phyloP scores from a whole-genome alignment of 1,139 yeast genomes.

The Lizanozyma gosingica region DNA sequence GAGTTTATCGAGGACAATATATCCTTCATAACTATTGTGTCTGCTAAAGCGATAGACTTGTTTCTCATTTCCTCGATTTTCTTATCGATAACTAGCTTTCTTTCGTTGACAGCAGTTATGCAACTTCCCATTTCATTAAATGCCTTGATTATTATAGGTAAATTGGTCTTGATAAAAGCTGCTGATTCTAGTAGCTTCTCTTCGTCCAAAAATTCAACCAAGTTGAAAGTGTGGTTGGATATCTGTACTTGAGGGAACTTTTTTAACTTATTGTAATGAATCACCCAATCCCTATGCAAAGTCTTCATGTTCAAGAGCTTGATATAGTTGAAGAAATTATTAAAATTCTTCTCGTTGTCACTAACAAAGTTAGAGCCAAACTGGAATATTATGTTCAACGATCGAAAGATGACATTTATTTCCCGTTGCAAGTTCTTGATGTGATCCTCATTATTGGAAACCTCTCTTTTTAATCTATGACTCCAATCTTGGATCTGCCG shows the following conservation, averaged over 20 bases:
- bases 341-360: conserved; percentile 45
- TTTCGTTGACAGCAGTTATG: conserved; percentile 18
- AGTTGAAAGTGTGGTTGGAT: conserved; percentile 4
- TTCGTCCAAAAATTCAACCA: conserved; percentile 18
- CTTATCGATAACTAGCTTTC: conserved; percentile 21
- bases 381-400: conserved; percentile 49
- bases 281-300: conserved; percentile 40
- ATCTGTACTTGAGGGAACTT: conserved; percentile 24
- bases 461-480: conserved; percentile 10
- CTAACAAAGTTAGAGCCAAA: conserved; percentile 45
- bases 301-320: conserved; percentile 39
- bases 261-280: conserved; percentile 29
- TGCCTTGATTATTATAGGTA: conserved; percentile 25
- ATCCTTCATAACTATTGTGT: conserved; percentile 8
- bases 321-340: conserved; percentile 39
- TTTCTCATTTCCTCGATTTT: conserved; percentile 25
- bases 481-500: conserved; percentile 20
- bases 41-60: conserved; percentile 26
- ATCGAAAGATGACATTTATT: conserved; percentile 37
- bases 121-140: conserved; percentile 32
- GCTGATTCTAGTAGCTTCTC: conserved; percentile 19
- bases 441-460: conserved; percentile 11
- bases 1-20: conserved; percentile 3
- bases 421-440: conserved; percentile 16
- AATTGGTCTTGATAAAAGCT: conserved; percentile 13